A percentile compares a stretch with the other conserved stretches of the same genome.
Evolutionary conservation across 2,329 filamentous ascomycete genomes (phyloP).

Genomic region (Thelonectria olida): DNA sequence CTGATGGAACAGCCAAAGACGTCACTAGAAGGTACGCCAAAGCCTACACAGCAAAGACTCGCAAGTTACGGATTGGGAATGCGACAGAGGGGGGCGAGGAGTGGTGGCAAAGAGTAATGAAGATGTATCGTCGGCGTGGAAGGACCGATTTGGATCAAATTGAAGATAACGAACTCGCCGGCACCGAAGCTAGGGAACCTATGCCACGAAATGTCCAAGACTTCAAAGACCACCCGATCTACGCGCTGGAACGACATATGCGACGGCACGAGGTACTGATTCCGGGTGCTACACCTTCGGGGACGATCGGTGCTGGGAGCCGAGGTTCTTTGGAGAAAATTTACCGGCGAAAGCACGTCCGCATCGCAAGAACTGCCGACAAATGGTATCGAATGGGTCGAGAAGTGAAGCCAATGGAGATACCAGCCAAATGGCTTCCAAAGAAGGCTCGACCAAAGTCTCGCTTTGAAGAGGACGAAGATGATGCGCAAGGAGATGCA

Average conservation of each 20-base stretch:
- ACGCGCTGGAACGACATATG: constrained; percentile 86
- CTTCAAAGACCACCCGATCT: constrained; percentile 86
- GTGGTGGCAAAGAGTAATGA: constrained; percentile 66
- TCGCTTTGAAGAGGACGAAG: constrained; percentile 39
- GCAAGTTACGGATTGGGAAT: constrained; percentile 79
- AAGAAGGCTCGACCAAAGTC: constrained; percentile 52
- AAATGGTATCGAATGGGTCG: constrained; percentile 92
- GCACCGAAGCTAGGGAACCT: constrained; percentile 76
- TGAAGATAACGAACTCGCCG: constrained; percentile 80
- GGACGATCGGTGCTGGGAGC: constrained; percentile 78
- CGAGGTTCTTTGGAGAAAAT: constrained; percentile 76
- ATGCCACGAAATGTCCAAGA: constrained; percentile 89
- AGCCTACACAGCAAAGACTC: constrained; percentile 89
- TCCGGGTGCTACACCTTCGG: constrained; percentile 74
- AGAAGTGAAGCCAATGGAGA: constrained; percentile 79
- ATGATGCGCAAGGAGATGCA: constrained; percentile 42
- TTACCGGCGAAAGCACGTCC: constrained; percentile 84
- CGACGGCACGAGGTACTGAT: constrained; percentile 84
- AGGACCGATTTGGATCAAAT: constrained; percentile 79
- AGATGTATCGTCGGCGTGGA: constrained; percentile 53
- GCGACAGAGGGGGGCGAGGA: constrained; percentile 56
- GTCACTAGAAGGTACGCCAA: constrained; percentile 90
- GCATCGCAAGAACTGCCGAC: constrained; percentile 79
- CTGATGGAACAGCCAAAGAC: constrained; percentile 80
- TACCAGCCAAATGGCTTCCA: constrained; percentile 80